phyloP scores from a whole-genome alignment of 2,329 filamentous ascomycete genomes.

The Akanthomyces dipterigenus region DNA sequence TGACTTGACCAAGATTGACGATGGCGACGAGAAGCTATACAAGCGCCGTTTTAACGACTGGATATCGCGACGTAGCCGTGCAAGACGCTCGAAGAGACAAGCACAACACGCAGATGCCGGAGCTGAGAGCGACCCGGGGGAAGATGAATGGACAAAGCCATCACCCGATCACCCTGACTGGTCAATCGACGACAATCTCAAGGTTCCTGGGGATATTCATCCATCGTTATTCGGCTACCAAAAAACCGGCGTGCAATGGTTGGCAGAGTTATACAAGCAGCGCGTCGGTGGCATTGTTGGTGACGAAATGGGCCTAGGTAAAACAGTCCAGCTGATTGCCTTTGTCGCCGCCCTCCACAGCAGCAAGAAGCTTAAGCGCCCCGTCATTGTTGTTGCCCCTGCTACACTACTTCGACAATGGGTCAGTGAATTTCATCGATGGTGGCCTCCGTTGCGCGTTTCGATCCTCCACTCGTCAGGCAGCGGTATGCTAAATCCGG shows the following conservation, averaged over 20 bases:
- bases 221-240: conserved; percentile 94
- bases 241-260: conserved; percentile 93
- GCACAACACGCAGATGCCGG: conserved; percentile 28
- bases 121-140: conserved; percentile 37
- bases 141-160: conserved; percentile 72
- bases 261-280: conserved; percentile 85
- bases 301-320: conserved; percentile 98
- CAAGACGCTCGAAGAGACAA: conserved; percentile 33
- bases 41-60: conserved; percentile 68
- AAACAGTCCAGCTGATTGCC: conserved; percentile 68
- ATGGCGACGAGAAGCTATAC: conserved; percentile 81
- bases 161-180: conserved; percentile 78
- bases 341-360: conserved; percentile 90
- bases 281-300: conserved; percentile 90
- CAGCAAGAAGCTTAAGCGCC: conserved; percentile 75
- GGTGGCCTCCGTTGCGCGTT: conserved; percentile 98
- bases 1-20: conserved; percentile 62
- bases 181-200: conserved; percentile 66
- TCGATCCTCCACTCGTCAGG: conserved; percentile 93
- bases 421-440: conserved; percentile 97
- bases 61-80: conserved; percentile 47
- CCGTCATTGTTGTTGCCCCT: conserved; percentile 85
- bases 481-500: conserved; percentile 90
- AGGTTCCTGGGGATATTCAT: conserved; percentile 85
- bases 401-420: conserved; percentile 94